These are phyloP conservation scores for Yarrowia keelungensis DNA, from an alignment of 805 yeast species.

Conservation along the genomic window DNA sequence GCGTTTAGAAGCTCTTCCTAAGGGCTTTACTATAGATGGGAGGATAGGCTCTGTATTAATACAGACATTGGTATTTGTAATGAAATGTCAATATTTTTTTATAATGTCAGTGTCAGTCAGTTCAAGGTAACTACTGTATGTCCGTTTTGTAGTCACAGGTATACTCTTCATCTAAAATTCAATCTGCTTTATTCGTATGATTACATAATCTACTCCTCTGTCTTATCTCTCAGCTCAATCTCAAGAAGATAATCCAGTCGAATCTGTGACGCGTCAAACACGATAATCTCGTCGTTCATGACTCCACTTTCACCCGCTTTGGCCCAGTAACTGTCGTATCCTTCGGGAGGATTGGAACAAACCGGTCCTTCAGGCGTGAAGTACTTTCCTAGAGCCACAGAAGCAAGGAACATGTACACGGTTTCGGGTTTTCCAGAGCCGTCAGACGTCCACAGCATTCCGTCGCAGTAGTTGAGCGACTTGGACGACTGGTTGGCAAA, in stretches of 20 bases:
- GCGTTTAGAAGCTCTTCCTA: too few species aligned
- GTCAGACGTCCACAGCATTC: slow-evolving; percentile 12
- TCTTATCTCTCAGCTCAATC: slow-evolving; percentile 5
- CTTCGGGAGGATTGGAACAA: slow-evolving; percentile 1
- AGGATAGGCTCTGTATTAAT: too few species aligned
- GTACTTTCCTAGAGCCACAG: slow-evolving; percentile 31
- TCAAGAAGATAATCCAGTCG: slow-evolving; percentile 23
- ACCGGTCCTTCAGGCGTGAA: slow-evolving; percentile 26
- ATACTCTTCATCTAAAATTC: too few species aligned
- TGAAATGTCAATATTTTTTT: too few species aligned
- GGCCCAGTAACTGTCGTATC: slow-evolving; percentile 37
- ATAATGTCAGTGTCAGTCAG: too few species aligned
- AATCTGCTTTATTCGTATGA: too few species aligned
- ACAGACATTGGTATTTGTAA: too few species aligned
- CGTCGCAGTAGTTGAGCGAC: slow-evolving; percentile 36
- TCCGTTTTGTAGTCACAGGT: too few species aligned
- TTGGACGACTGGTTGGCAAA: slow-evolving; percentile 36
- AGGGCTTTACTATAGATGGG: too few species aligned
- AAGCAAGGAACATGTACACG: slow-evolving; percentile 31
- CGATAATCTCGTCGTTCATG: slow-evolving; percentile 38
- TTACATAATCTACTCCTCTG: too few species aligned
- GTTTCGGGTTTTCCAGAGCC: slow-evolving; percentile 3
- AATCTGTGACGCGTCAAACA: slow-evolving; percentile 21
- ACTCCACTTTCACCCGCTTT: slow-evolving; percentile 22
- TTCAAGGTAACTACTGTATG: too few species aligned